These are phyloP conservation scores for Serpula lacrymans DNA, from an alignment of 768 basidiomycete species.

Conservation along the genomic window DNA sequence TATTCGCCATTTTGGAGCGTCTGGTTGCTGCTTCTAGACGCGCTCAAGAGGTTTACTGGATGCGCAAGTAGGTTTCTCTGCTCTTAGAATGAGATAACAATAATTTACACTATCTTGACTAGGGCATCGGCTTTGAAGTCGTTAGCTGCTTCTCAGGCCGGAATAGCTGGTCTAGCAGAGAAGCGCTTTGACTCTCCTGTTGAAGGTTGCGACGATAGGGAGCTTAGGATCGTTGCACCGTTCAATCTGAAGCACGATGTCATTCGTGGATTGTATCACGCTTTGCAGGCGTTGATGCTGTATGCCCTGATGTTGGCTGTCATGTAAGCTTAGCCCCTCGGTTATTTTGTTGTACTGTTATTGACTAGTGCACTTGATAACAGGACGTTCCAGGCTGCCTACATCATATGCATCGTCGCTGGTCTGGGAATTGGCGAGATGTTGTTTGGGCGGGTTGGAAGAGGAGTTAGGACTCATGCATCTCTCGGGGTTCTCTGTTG, in stretches of 20 bases:
- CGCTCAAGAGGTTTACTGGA: slow-evolving; percentile 56
- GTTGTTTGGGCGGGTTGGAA: slow-evolving; percentile 58
- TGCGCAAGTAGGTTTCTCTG: slow-evolving; percentile 40
- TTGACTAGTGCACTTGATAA: slow-evolving; percentile 11
- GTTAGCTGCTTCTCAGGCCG: neutral
- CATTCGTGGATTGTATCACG: slow-evolving; percentile 63
- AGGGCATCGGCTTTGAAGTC: slow-evolving; percentile 4
- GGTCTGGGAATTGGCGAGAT: slow-evolving; percentile 77
- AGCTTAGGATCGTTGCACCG: slow-evolving; percentile 44
- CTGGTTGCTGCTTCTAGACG: slow-evolving; percentile 58
- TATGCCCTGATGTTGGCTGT: slow-evolving; percentile 80
- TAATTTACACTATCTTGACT: neutral
- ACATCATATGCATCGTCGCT: slow-evolving; percentile 65
- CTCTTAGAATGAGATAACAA: slow-evolving; percentile 2
- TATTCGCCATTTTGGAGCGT: slow-evolving; percentile 69
- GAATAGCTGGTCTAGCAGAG: neutral
- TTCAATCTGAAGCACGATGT: slow-evolving; percentile 70
- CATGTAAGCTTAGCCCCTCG: slow-evolving; percentile 57
- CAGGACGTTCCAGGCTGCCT: slow-evolving; percentile 85
- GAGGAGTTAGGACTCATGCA: too few relatives aligned
- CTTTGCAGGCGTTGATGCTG: slow-evolving; percentile 55
- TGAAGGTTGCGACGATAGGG: slow-evolving; percentile 4
- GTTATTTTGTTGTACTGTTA: slow-evolving; percentile 3
- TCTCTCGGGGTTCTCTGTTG: too few relatives aligned
- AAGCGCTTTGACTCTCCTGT: neutral